Base-by-base conservation (phyloP, 2,329 filamentous ascomycete genomes). In the Atkinsonella hypoxylon region DNA sequence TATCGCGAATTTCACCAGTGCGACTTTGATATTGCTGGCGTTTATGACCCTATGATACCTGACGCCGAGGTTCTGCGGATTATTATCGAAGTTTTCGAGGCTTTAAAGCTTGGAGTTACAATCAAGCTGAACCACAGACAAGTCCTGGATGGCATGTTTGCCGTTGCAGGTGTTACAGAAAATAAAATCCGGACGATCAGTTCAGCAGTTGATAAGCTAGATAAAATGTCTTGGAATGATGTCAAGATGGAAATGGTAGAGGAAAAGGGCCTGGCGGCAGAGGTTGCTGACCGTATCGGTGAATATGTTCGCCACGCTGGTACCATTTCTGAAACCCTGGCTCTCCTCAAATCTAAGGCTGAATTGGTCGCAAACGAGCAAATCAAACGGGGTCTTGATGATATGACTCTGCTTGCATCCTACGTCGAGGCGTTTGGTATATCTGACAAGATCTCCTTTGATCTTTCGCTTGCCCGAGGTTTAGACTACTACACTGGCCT, bases 1-100 rank as follows among this genome's bases (percentile, higher is more conserved):
- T 93, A 95, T 85, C 81, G 91, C 62, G 91, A 96, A 70, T 95
- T 95, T 69, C 95, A 94, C 72, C 90, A 96, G 69, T 96, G 90
- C 72, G 91, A 97, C 70, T 94, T 96, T 63, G 90, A 96, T 65
- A 91, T 96, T 69, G 90, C 90, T 12, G 89, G 90, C 54, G 74
- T 72, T 41, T 94, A 89, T 71, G 91, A 95, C 64, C 70, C 87
- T 49, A 95, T 96, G 89, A 78, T 95, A 26, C 88, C 90, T 51
- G 91, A 96, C 63, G 87, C 89, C 38, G 90, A 96, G 70, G 85
- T 95, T 53, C 71, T 97, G 59, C 79, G 85, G 52, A 89, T 96
- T 57, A 80, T 87, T 51, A 82, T 81, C 59, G 89, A 96, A 64
- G 85, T 95, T 40, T 95, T 96, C 61, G 81, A 91, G 58, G 79